Conservation (phyloP, 2,329 filamentous ascomycete species). For the Xylaria sp. region DNA sequence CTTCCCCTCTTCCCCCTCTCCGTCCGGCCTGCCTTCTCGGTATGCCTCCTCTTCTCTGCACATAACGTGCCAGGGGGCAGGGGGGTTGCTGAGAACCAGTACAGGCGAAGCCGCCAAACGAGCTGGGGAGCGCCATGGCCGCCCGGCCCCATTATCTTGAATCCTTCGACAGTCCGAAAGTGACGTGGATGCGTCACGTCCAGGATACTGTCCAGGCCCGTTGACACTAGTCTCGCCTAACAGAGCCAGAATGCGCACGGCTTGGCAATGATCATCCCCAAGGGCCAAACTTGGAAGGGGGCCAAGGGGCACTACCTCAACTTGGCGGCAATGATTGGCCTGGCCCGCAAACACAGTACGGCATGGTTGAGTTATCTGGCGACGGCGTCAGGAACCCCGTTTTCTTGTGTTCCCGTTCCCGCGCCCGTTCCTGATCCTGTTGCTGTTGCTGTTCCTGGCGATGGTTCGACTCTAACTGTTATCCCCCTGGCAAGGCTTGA, state of each 20-base stretch:
- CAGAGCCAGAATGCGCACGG: neutral
- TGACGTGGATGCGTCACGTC: neutral
- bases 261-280: conserved; percentile 19
- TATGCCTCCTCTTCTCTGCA: too few species aligned
- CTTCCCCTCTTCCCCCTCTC: neutral
- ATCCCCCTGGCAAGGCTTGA: conserved; percentile 2
- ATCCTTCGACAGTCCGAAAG: conserved; percentile 16
- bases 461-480: neutral
- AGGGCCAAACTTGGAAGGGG: neutral
- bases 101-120: conserved; percentile 12
- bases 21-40: too few species aligned
- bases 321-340: conserved; percentile 1
- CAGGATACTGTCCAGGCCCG: conserved; percentile 2
- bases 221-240: conserved; percentile 4
- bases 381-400: neutral
- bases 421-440: neutral
- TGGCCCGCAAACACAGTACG: neutral
- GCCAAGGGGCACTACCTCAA: neutral
- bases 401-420: conserved; percentile 2
- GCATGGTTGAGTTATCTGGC: conserved; percentile 10
- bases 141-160: conserved; percentile 11
- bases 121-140: conserved; percentile 12
- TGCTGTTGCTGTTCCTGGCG: neutral
- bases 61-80: too few species aligned
- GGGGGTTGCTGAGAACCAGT: conserved; percentile 5